phyloP scores from a whole-genome alignment of 1,284 basidiomycete genomes.

The Puccinia polysora region DNA sequence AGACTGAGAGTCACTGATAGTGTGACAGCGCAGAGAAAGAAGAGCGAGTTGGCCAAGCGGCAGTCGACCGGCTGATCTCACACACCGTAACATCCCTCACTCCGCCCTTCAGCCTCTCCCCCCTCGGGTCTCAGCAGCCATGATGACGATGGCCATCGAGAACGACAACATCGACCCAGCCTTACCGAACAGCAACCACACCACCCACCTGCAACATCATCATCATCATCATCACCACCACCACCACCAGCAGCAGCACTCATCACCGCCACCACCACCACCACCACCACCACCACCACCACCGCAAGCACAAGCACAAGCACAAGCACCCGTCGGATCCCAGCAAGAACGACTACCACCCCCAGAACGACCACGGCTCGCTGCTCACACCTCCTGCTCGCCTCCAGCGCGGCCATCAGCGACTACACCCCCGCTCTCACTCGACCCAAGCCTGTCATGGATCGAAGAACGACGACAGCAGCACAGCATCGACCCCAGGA shows the following conservation, averaged over 20 bases:
- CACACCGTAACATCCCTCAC: no score
- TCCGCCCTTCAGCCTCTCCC: no score
- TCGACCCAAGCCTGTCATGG: constrained; percentile 3
- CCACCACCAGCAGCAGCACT: background rate
- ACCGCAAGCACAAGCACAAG: no score
- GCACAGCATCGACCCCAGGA: background rate
- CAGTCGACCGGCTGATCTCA: no score
- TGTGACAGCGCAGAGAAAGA: no score
- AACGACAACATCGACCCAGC: constrained; percentile 7
- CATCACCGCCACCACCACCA: background rate
- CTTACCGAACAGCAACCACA: background rate
- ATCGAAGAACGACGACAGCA: constrained; percentile 15
- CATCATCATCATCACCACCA: background rate
- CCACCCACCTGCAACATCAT: background rate
- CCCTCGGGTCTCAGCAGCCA: no score
- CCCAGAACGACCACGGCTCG: background rate
- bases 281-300: no score
- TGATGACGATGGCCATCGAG: no score
- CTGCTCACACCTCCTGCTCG: no score
- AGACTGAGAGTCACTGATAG: no score
- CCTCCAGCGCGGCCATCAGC: no score
- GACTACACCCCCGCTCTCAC: background rate
- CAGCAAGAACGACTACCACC: background rate
- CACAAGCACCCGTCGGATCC: background rate
- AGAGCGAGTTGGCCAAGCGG: no score